phyloP scores from a whole-genome alignment of 2,329 filamentous ascomycete species.

The Penicillium sp. region DNA sequence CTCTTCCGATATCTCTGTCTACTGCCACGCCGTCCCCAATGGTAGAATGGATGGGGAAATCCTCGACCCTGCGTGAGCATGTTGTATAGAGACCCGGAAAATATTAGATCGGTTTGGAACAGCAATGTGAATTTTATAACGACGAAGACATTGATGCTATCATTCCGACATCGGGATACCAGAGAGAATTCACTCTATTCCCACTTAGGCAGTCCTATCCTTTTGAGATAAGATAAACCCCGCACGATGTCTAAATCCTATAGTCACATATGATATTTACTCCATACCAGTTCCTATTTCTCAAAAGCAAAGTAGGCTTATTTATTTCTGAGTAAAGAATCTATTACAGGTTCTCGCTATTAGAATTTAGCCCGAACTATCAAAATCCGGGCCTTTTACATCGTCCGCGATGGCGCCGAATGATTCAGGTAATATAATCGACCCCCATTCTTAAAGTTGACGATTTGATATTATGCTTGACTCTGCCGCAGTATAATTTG shows the following conservation, averaged over 20 bases:
- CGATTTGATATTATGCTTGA: neutral
- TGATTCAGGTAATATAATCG: neutral
- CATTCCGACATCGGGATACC: neutral
- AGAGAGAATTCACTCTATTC: neutral
- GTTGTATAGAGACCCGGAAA: neutral
- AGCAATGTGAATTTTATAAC: neutral
- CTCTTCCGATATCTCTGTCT: neutral
- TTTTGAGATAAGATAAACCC: constrained; percentile 20
- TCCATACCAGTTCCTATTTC: neutral
- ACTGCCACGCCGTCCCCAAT: neutral
- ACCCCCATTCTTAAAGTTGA: neutral
- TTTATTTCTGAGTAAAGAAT: neutral
- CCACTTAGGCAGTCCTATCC: constrained; percentile 12
- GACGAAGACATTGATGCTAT: neutral
- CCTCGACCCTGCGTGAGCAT: neutral
- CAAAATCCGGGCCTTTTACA: neutral
- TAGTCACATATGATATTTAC: neutral
- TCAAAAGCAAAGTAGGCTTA: no score
- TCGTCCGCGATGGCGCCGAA: neutral
- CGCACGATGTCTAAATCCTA: constrained; percentile 15
- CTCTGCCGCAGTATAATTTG: neutral
- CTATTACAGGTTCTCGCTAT: neutral
- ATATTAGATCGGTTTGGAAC: neutral
- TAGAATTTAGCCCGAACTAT: neutral
- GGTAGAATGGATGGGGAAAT: neutral